phyloP scores from a whole-genome alignment of 345 rosid species.

The Gossypium anomalum region DNA sequence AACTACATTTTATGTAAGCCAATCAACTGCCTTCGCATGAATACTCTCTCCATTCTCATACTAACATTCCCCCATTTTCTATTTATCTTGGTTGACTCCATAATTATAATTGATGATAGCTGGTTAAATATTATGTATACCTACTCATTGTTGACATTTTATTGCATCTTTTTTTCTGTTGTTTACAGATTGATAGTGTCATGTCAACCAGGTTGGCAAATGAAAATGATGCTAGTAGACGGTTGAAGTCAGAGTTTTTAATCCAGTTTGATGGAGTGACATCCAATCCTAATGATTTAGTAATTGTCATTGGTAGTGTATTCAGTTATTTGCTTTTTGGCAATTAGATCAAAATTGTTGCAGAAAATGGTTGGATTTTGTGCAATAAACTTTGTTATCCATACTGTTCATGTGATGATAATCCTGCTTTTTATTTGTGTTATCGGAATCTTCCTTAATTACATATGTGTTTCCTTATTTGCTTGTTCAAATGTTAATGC shows the following conservation, averaged over 20 bases:
- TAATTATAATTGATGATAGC: not conserved
- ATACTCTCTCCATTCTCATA: not conserved
- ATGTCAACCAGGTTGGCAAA: slow-evolving; percentile 81
- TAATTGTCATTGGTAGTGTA: slow-evolving; percentile 84
- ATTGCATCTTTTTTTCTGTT: slow-evolving; percentile 14
- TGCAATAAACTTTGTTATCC: not conserved
- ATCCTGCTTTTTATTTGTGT: not conserved
- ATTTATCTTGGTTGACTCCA: not conserved
- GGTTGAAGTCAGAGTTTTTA: slow-evolving; percentile 91
- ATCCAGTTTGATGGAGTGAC: slow-evolving; percentile 94
- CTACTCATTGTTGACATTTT: not conserved
- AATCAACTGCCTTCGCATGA: not conserved
- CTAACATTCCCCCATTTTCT: not conserved
- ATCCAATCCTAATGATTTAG: slow-evolving; percentile 74
- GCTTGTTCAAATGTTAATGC: slow-evolving; percentile 22
- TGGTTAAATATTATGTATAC: not conserved
- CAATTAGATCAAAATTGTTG: not conserved
- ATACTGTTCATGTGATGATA: not conserved
- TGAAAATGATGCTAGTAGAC: slow-evolving; percentile 93
- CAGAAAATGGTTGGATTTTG: not conserved
- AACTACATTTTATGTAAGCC: not conserved
- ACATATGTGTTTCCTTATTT: not conserved
- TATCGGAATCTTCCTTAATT: not conserved
- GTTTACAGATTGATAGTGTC: slow-evolving; percentile 79
- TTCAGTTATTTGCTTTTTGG: not conserved